Percentiles rank a stretch among this genome's conserved stretches.
phyloP scores from a whole-genome alignment of 495 filamentous ascomycete genomes.

The Podospora pseudopauciseta region DNA sequence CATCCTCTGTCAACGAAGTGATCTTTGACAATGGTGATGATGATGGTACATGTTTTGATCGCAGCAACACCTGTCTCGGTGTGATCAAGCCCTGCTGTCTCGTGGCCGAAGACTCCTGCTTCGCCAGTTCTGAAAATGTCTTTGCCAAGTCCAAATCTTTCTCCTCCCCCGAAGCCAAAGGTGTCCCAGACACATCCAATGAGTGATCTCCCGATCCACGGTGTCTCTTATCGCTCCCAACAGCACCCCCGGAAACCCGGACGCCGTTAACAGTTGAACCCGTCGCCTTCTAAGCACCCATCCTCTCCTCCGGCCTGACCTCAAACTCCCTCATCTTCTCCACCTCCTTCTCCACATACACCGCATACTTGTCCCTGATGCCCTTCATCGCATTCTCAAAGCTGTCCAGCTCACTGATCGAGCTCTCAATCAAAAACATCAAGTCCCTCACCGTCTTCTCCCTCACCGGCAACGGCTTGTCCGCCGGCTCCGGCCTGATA shows the following conservation, averaged over 20 bases:
- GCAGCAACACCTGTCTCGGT: too few relatives aligned
- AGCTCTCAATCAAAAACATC: constrained; percentile 22
- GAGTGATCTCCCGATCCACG: not conserved
- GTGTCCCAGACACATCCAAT: not conserved
- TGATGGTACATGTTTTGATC: too few relatives aligned
- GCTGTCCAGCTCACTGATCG: constrained; percentile 17
- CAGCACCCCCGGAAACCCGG: not conserved
- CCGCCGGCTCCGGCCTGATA: constrained; percentile 2
- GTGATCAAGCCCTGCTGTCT: too few relatives aligned
- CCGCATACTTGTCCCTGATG: constrained; percentile 21
- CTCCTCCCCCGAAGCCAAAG: too few relatives aligned
- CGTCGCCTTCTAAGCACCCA: not conserved
- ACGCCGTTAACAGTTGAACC: not conserved
- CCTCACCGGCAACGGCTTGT: constrained; percentile 11
- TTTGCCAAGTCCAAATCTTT: not conserved
- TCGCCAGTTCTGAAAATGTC: not conserved
- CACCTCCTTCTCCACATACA: constrained; percentile 26
- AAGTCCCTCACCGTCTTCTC: constrained; percentile 26
- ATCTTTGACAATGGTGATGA: too few relatives aligned
- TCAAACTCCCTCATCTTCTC: constrained; percentile 20
- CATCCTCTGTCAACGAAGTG: too few relatives aligned
- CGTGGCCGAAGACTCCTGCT: not conserved
- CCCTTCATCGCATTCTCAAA: constrained; percentile 22
- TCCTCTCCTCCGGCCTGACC: constrained; percentile 25
- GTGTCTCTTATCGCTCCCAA: not conserved